A percentile compares a stretch with the other conserved stretches of the same genome.
Conservation (phyloP, 1,139 yeast species). For the Protomyces gravidus region DNA sequence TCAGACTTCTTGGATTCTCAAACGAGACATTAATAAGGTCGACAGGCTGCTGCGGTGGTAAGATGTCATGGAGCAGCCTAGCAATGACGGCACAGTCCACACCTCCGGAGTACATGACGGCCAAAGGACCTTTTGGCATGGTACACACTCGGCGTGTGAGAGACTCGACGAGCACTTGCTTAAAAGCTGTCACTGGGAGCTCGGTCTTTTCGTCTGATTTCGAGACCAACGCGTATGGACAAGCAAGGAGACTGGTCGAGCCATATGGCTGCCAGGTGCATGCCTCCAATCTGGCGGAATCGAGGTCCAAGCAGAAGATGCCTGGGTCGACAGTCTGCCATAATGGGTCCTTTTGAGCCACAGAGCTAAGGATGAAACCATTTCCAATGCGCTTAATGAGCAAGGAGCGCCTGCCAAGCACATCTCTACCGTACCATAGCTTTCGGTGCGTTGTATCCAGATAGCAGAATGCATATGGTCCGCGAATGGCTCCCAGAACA, state of each 20-base stretch:
- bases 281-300: background rate
- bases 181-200: background rate
- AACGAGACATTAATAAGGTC: slow-evolving; percentile 94
- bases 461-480: slow-evolving; percentile 74
- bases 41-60: slow-evolving; percentile 40
- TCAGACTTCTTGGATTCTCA: slow-evolving; percentile 67
- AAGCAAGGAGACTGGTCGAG: background rate
- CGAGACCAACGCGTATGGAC: background rate
- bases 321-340: slow-evolving; percentile 38
- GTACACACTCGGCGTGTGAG: background rate
- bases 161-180: background rate
- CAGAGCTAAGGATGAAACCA: slow-evolving; percentile 41
- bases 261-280: background rate
- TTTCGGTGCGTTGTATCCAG: slow-evolving; percentile 31
- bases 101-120: slow-evolving; percentile 77
- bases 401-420: slow-evolving; percentile 74
- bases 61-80: slow-evolving; percentile 40
- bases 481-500: slow-evolving; percentile 49
- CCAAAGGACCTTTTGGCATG: background rate
- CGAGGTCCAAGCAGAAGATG: slow-evolving; percentile 36
- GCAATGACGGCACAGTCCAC: slow-evolving; percentile 84
- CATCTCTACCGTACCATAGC: slow-evolving; percentile 78
- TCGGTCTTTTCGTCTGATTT: background rate
- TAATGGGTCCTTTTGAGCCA: slow-evolving; percentile 30
- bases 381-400: slow-evolving; percentile 44